These are phyloP conservation scores for Tetraselmis chui DNA, from an alignment of 139 green algal species.

Conservation along the genomic window DNA sequence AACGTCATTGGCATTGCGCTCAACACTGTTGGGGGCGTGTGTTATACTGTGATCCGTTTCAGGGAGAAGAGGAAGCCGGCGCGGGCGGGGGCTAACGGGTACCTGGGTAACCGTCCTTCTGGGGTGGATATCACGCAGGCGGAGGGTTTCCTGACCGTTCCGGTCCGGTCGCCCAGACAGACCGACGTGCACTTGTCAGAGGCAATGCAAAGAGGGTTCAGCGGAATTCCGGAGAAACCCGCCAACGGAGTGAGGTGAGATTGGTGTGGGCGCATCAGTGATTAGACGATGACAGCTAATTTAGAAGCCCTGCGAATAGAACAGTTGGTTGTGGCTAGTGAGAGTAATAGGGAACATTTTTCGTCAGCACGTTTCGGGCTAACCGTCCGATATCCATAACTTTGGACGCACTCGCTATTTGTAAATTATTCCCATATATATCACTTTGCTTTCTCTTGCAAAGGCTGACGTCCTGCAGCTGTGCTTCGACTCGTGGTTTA, in stretches of 20 bases:
- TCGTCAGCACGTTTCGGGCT: too few species aligned
- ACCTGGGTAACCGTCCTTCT: not conserved
- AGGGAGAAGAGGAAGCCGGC: slow-evolving; percentile 6
- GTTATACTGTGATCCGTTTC: slow-evolving; percentile 35
- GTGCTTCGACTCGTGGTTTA: not conserved
- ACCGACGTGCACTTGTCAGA: not conserved
- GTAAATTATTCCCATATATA: too few species aligned
- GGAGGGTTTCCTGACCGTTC: too few species aligned
- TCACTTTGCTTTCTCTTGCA: too few species aligned
- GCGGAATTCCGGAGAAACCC: not conserved
- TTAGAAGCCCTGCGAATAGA: not conserved
- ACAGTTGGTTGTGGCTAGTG: not conserved
- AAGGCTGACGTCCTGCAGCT: not conserved
- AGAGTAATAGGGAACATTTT: not conserved
- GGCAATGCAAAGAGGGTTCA: not conserved
- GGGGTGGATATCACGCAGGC: not conserved
- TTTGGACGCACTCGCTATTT: too few species aligned
- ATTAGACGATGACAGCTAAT: not conserved
- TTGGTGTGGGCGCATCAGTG: not conserved
- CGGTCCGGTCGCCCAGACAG: not conserved
- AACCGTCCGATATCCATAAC: too few species aligned
- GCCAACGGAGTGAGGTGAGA: too few species aligned
- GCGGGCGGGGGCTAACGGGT: not conserved
- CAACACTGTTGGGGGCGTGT: slow-evolving; percentile 39
- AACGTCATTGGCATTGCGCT: slow-evolving; percentile 49